phyloP scores from a whole-genome alignment of 768 basidiomycete species.

The Xerocomellus dryophilus region DNA sequence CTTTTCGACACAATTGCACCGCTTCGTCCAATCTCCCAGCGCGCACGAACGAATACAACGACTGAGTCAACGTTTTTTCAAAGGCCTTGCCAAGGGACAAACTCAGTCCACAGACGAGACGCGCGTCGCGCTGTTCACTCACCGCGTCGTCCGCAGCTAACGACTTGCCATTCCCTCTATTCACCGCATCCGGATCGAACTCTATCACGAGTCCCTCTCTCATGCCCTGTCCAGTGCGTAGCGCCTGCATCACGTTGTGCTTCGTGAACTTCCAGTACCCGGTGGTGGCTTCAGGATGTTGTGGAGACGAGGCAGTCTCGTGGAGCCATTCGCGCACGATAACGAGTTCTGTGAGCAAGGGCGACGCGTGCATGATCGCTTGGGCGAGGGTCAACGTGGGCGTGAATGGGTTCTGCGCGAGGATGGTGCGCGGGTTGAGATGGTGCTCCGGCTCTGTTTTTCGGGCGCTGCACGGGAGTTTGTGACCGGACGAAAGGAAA shows the following conservation, averaged over 20 bases:
- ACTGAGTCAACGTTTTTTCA: conserved; percentile 73
- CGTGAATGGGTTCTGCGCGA: conserved; percentile 76
- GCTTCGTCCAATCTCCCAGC: conserved; percentile 86
- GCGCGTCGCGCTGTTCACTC: conserved; percentile 23
- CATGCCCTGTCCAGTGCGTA: conserved; percentile 46
- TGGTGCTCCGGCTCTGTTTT: conserved; percentile 53
- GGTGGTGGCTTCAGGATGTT: conserved; percentile 67
- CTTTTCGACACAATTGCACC: conserved; percentile 72
- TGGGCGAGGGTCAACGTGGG: conserved; percentile 75
- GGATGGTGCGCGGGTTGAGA: conserved; percentile 51
- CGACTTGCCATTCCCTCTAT: conserved; percentile 52
- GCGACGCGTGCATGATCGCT: conserved; percentile 64
- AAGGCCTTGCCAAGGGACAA: conserved; percentile 52
- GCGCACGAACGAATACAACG: conserved; percentile 78
- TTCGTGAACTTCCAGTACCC: conserved; percentile 87
- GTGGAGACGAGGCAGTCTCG: conserved; percentile 61
- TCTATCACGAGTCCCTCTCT: conserved; percentile 55
- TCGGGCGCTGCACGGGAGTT: conserved; percentile 47
- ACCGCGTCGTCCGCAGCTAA: conserved; percentile 80
- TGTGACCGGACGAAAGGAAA: background rate
- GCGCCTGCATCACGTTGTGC: conserved; percentile 62
- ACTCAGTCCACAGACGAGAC: background rate
- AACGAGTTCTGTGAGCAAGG: conserved; percentile 69
- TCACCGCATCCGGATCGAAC: conserved; percentile 81
- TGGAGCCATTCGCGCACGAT: conserved; percentile 89